A percentile compares a stretch with the other conserved stretches of the same genome.
Conservation (phyloP, 2,329 filamentous ascomycete species). For the Boeremia lycopersici region DNA sequence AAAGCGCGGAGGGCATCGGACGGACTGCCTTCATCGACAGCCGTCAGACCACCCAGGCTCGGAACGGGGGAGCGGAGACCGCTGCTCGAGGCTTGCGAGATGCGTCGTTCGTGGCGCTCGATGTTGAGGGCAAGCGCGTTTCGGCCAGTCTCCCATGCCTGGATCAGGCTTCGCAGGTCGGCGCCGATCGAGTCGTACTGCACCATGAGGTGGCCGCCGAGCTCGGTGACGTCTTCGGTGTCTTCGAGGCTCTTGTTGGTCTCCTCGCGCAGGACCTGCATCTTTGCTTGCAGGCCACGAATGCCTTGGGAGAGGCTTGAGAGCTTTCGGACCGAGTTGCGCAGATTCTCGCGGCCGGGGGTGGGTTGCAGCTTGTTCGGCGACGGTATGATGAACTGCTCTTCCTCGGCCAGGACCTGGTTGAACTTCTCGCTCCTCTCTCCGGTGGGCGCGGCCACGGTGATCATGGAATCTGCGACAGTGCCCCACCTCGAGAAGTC, state of each 20-base stretch:
- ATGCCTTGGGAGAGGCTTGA: constrained; percentile 89
- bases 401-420: constrained; percentile 76
- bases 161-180: constrained; percentile 70
- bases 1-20: constrained; percentile 77
- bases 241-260: constrained; percentile 80
- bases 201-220: constrained; percentile 77
- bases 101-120: constrained; percentile 72
- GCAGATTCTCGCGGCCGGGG: constrained; percentile 81
- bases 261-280: constrained; percentile 89
- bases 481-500: constrained; percentile 81
- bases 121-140: constrained; percentile 81
- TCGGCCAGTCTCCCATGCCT: constrained; percentile 68
- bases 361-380: constrained; percentile 66
- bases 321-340: constrained; percentile 85
- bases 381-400: constrained; percentile 61
- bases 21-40: constrained; percentile 59
- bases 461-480: constrained; percentile 75
- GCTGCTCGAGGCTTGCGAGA: constrained; percentile 58
- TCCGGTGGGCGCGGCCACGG: constrained; percentile 66
- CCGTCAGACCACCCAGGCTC: constrained; percentile 68
- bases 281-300: constrained; percentile 88
- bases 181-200: constrained; percentile 95
- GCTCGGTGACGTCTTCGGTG: constrained; percentile 69
- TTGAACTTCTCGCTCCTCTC: constrained; percentile 70
- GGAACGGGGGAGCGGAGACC: constrained; percentile 56